Evolutionary conservation across 2,329 filamentous ascomycete species (phyloP).

Genomic region (Aspergillus sp.): DNA sequence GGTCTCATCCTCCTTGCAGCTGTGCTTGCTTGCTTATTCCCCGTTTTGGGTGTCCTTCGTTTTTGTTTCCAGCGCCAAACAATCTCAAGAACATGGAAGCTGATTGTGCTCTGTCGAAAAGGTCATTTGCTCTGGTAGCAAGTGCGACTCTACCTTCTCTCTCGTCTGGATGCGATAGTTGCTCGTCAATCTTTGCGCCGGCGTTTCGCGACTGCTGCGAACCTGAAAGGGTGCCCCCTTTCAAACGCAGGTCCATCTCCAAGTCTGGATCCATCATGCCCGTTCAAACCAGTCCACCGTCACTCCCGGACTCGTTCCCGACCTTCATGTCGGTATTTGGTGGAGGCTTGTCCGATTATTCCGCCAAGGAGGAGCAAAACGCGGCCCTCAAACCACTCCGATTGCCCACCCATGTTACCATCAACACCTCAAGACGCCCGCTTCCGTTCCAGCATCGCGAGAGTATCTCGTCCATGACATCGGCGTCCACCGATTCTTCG

Average conservation of each 20-base stretch:
- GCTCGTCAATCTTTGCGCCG: conserved; percentile 23
- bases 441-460: conserved; percentile 40
- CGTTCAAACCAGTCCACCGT: conserved; percentile 41
- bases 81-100: conserved; percentile 25
- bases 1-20: conserved; percentile 31
- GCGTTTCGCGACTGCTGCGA: conserved; percentile 25
- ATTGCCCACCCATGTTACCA: conserved; percentile 28
- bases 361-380: conserved; percentile 30
- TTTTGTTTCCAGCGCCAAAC: conserved; percentile 10
- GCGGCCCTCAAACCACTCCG: conserved; percentile 24
- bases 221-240: conserved; percentile 28
- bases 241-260: conserved; percentile 29
- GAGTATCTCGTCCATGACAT: conserved; percentile 49
- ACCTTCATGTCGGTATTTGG: conserved; percentile 56
- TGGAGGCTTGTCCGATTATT: conserved; percentile 30
- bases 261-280: conserved; percentile 34
- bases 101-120: conserved; percentile 32
- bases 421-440: conserved; percentile 25
- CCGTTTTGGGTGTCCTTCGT: conserved; percentile 13
- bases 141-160: conserved; percentile 28
- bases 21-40: conserved; percentile 23
- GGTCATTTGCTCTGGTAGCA: conserved; percentile 45
- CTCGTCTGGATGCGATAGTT: conserved; percentile 28
- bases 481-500: conserved; percentile 88
- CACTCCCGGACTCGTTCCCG: conserved; percentile 47